These are phyloP conservation scores for Pleurotus tuoliensis DNA, from an alignment of 768 basidiomycete species.

Conservation along the genomic window DNA sequence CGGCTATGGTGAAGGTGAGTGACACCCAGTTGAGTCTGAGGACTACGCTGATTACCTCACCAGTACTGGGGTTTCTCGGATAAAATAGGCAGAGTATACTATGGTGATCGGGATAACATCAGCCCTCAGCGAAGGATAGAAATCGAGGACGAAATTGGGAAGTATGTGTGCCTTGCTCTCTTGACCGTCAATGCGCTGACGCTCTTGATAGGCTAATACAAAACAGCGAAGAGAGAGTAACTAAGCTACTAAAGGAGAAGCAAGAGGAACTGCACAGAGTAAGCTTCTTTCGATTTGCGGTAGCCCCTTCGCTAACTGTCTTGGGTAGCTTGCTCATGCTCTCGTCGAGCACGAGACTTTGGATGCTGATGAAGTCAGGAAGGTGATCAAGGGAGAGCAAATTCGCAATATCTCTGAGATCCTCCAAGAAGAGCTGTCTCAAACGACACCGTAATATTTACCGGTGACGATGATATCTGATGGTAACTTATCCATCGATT, in stretches of 20 bases:
- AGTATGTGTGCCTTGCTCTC: constrained; percentile 42
- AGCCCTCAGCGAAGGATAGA: constrained; percentile 75
- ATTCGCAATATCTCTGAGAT: constrained; percentile 70
- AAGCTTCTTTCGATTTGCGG: constrained; percentile 18
- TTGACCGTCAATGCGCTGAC: not conserved
- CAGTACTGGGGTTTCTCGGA: constrained; percentile 76
- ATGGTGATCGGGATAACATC: constrained; percentile 65
- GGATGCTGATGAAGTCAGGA: constrained; percentile 78
- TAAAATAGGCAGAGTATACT: constrained; percentile 80
- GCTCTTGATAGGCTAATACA: constrained; percentile 50
- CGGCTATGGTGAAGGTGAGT: constrained; percentile 84
- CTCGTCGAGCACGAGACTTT: constrained; percentile 95
- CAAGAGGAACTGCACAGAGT: constrained; percentile 76
- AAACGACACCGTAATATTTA: constrained; percentile 16
- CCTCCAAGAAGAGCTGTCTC: constrained; percentile 51
- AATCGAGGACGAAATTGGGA: constrained; percentile 85
- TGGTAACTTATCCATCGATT: too few relatives aligned
- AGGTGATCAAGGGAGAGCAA: constrained; percentile 79
- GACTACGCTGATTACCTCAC: not conserved
- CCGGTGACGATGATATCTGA: not conserved
- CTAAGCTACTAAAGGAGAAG: constrained; percentile 56
- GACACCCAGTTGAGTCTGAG: not conserved
- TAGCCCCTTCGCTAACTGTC: constrained; percentile 7
- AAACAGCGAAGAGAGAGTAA: constrained; percentile 65
- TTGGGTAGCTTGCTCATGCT: constrained; percentile 75